Base-by-base conservation (phyloP, 768 basidiomycete genomes). In the Leucocoprinus birnbaumii region DNA sequence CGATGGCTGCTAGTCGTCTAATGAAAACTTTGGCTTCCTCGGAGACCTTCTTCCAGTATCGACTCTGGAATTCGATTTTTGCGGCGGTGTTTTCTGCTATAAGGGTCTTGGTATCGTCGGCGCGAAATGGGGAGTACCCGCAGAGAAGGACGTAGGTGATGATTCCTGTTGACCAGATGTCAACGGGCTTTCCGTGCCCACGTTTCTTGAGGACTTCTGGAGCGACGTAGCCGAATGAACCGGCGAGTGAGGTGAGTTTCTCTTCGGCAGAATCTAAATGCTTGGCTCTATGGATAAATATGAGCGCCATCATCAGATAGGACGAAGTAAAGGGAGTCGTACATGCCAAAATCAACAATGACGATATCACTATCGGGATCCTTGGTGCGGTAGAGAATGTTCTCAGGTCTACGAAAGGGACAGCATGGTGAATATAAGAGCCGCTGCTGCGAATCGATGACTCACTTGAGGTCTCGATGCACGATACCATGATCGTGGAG, bases 281-380 rank as follows among this genome's bases (percentile, higher is more conserved):
- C 64, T 94, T 94, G 10, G 92, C 91, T 52, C 91, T 93, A 64
- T 1, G 19, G 42, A 27, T 10, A 21, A 14, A 10, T n/a, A 18
- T 56, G 40, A 40, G 38, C 21, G 37, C 27, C 43, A 13, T 34
- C 55, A 19, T 21, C 44, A 16, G 24, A 9, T 34, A 41, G 10
- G 34, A 25, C 19, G 49, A 45, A 25, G n/a, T 34, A 53, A 21
- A 38, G 50, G 18, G 21, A 41, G 31, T 11, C 16, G 25, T 61
- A 93, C 91, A 99, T 98, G 60, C 97, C 97, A 65, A 99, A 99
- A 70, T 98, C 97, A 5, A 85, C 95, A 41, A 98, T 94, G 54
- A 99, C 95, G 48, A 98, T 80, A 59, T 89, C 89, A n/a, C 90
- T 91, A 16, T 87, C 77, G 9, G 77, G 66, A 2, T 83, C 87